Percentiles rank a stretch among this genome's conserved stretches.
phyloP scores from a whole-genome alignment of 2,329 filamentous ascomycete species.

The Waltergamsia citrina region DNA sequence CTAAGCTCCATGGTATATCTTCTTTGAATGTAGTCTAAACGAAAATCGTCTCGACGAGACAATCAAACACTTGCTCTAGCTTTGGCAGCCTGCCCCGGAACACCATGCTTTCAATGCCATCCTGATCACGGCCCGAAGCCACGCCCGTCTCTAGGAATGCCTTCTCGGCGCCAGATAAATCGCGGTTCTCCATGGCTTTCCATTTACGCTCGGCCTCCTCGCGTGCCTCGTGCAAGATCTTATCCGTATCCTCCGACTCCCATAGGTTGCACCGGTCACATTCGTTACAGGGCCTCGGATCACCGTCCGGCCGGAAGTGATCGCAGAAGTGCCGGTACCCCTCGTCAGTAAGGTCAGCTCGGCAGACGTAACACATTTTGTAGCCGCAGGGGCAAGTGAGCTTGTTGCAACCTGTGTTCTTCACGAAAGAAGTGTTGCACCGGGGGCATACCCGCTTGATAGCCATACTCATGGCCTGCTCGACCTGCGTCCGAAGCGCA shows the following conservation, averaged over 20 bases:
- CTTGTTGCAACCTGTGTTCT: slow-evolving; percentile 92
- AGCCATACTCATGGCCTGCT: slow-evolving; percentile 86
- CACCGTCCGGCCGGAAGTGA: slow-evolving; percentile 79
- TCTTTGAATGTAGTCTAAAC: slow-evolving; percentile 13
- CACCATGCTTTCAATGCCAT: slow-evolving; percentile 20
- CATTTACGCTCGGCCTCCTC: slow-evolving; percentile 64
- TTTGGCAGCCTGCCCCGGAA: slow-evolving; percentile 23
- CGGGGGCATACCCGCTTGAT: slow-evolving; percentile 91
- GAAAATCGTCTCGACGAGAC: slow-evolving; percentile 32
- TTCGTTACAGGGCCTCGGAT: slow-evolving; percentile 60
- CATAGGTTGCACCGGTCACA: slow-evolving; percentile 76
- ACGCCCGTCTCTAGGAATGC: slow-evolving; percentile 47
- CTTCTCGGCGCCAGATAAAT: slow-evolving; percentile 44
- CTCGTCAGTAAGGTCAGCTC: slow-evolving; percentile 61
- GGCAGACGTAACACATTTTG: slow-evolving; percentile 96
- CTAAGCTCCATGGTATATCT: no score
- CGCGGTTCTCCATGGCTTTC: slow-evolving; percentile 53
- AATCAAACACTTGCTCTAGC: slow-evolving; percentile 33
- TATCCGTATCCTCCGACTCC: slow-evolving; percentile 65
- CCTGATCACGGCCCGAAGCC: slow-evolving; percentile 10
- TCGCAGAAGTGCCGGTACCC: slow-evolving; percentile 95
- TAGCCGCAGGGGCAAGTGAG: slow-evolving; percentile 93
- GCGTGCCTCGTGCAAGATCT: slow-evolving; percentile 57
- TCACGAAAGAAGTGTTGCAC: slow-evolving; percentile 88
- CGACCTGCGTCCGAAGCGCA: slow-evolving; percentile 79